phyloP scores from a whole-genome alignment of 2,329 filamentous ascomycete species.

The Helminthosporium solani region DNA sequence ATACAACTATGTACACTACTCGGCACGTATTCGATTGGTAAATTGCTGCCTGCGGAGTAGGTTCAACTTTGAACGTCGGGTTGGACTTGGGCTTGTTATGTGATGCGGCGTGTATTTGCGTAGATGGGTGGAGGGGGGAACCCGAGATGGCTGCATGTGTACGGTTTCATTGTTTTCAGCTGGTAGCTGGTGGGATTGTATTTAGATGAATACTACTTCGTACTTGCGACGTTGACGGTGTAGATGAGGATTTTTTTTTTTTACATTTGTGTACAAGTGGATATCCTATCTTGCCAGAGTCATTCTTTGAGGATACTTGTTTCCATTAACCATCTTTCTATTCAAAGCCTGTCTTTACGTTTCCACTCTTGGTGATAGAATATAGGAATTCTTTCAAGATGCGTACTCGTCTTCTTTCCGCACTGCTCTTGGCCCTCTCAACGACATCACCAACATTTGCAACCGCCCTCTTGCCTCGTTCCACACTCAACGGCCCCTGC shows the following conservation, averaged over 20 bases:
- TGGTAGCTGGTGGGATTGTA: not conserved
- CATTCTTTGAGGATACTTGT: not conserved
- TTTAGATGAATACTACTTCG: not conserved
- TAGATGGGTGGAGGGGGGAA: too few relatives aligned
- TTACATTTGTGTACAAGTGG: not conserved
- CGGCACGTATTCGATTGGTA: too few relatives aligned
- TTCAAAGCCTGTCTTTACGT: not conserved
- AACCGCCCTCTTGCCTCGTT: slow-evolving; percentile 8
- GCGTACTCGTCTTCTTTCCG: slow-evolving; percentile 7
- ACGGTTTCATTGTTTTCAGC: slow-evolving; percentile 10
- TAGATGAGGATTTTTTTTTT: not conserved
- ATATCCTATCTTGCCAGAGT: slow-evolving; percentile 1
- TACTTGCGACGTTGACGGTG: slow-evolving; percentile 5
- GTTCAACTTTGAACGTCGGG: too few relatives aligned
- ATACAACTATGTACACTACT: too few relatives aligned
- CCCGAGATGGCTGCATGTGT: not conserved
- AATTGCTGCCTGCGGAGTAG: too few relatives aligned
- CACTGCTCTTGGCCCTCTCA: slow-evolving; percentile 4
- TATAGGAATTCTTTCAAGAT: slow-evolving; percentile 7
- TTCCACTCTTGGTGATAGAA: not conserved
- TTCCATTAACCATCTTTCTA: not conserved
- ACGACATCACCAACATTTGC: slow-evolving; percentile 8
- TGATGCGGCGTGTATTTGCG: too few relatives aligned
- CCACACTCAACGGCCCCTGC: slow-evolving; percentile 17
- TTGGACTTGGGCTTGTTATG: too few relatives aligned